These are phyloP conservation scores for Daldinia concentrica DNA, from an alignment of 495 filamentous ascomycete genomes.

Conservation along the genomic window DNA sequence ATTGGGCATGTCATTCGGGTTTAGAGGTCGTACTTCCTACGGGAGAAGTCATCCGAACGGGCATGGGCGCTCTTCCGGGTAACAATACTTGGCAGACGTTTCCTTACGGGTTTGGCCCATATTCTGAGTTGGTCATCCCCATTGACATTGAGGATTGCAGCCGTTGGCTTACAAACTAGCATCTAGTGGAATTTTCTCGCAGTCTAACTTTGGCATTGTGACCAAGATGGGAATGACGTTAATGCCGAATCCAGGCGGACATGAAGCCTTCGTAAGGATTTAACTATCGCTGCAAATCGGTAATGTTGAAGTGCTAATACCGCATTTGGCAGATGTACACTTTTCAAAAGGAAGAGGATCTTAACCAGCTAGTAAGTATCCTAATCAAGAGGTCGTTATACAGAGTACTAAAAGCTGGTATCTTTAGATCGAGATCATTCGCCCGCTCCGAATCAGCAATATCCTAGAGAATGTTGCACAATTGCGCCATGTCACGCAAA, in stretches of 20 bases:
- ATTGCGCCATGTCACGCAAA: conserved; percentile 62
- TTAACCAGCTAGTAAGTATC: conserved; percentile 49
- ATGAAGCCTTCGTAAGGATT: conserved; percentile 55
- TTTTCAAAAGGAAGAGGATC: conserved; percentile 61
- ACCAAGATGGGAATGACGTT: conserved; percentile 62
- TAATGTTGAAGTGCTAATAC: conserved; percentile 2
- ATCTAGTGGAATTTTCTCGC: conserved; percentile 61
- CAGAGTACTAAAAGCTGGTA: not conserved
- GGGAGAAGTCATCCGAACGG: conserved; percentile 63
- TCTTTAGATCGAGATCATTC: conserved; percentile 56
- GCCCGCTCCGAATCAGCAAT: conserved; percentile 59
- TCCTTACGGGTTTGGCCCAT: conserved; percentile 62
- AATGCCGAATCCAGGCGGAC: conserved; percentile 58
- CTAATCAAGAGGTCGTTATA: not conserved
- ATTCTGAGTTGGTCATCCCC: conserved; percentile 60
- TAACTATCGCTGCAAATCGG: not conserved
- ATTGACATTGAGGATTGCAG: not conserved
- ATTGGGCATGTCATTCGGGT: conserved; percentile 55
- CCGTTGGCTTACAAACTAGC: conserved; percentile 7
- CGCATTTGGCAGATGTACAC: conserved; percentile 51
- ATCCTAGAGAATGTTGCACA: conserved; percentile 67
- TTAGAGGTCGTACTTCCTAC: conserved; percentile 64
- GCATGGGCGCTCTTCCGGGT: conserved; percentile 62
- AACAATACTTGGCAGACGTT: conserved; percentile 59
- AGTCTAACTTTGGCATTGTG: conserved; percentile 64